Evolutionary conservation across 306 rosid genomes (phyloP).

Genomic region (Vicia villosa): DNA sequence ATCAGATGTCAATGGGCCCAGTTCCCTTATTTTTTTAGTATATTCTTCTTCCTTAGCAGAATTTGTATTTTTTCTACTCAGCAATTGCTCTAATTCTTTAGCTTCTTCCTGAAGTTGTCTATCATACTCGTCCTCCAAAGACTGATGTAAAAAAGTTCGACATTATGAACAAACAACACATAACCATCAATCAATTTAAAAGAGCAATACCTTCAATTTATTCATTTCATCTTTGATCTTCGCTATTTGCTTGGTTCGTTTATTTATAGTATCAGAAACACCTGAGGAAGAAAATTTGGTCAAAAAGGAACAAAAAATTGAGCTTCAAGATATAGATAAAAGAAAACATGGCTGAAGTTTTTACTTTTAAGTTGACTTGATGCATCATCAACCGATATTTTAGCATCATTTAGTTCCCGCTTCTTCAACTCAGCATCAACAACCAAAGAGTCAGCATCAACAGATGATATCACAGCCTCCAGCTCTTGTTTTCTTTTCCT

Average conservation of each 20-base stretch:
- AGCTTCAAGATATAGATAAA: conserved; percentile 33
- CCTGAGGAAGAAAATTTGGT: conserved; percentile 59
- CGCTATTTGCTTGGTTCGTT: conserved; percentile 54
- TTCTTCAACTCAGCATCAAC: conserved; percentile 68
- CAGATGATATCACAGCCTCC: conserved; percentile 76
- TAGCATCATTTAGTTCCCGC: conserved; percentile 77
- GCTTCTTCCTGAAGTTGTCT: conserved; percentile 92
- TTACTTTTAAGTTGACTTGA: conserved; percentile 77
- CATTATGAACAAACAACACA: conserved; percentile 35
- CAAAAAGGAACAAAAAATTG: conserved; percentile 37
- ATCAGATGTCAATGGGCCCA: conserved; percentile 92
- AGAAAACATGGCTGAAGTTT: conserved; percentile 38
- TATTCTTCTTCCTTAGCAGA: conserved; percentile 90
- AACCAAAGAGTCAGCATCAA: conserved; percentile 58
- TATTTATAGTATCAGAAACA: conserved; percentile 64
- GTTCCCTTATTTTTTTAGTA: conserved; percentile 85
- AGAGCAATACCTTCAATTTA: conserved; percentile 72
- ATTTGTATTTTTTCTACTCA: conserved; percentile 70
- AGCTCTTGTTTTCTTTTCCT: conserved; percentile 92
- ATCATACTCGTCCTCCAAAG: conserved; percentile 79
- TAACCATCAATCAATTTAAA: conserved; percentile 35
- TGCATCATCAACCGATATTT: conserved; percentile 69
- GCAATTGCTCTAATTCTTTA: conserved; percentile 82
- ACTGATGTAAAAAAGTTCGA: conserved; percentile 51
- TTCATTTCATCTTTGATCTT: conserved; percentile 76